Base-by-base conservation (phyloP, 768 basidiomycete genomes). In the Pleurotus sapidus region DNA sequence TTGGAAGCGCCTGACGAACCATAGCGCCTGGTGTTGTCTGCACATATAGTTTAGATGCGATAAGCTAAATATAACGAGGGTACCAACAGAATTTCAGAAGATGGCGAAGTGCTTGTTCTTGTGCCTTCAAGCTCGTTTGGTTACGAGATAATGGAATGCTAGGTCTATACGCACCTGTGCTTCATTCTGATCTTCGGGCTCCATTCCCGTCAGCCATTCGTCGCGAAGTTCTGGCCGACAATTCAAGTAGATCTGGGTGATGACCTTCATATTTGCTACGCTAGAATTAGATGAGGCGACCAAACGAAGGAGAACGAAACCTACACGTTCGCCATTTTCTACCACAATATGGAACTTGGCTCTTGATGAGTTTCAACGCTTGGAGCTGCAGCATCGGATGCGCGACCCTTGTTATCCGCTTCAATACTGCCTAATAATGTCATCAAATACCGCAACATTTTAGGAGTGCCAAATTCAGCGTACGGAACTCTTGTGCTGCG, bases 261-360 rank as follows among this genome's bases (percentile, higher is more conserved):
- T 98, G 56, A 98, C 92, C 74, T 99, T 98, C 97, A 99, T 99
- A 70, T 98, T 99, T 18, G 93, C 96, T 98, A 66, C 12, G 39
- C 37, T 20, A 55, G 50, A 12, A 54, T 57, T 47, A 55, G 59
- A 54, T 17, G 53, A 14, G 20, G 56, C 18, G 49, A 17, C 25
- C 30, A 18, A 17, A 56, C 42, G 56, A 34, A 9, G 30, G 53
- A 48, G 49, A 25, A 49, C 45, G 18, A 30, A 15, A 70, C 84
- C 64, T 72, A 97, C 95, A 90, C 77, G 97, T 95, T 50, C 96
- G 81, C 97, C 97, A 99, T 74, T 96, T 98, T 42, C 96, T 81
- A 17, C 96, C 97, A 67, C 94, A 96, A 70, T 94, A 98, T 2
- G 97, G 97, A 4, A 98, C 95, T 80, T 98, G 97, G 62, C 93